These are phyloP conservation scores for Actinomortierella ambigua DNA, from an alignment of 371 early-diverging fungal species.

Conservation along the genomic window DNA sequence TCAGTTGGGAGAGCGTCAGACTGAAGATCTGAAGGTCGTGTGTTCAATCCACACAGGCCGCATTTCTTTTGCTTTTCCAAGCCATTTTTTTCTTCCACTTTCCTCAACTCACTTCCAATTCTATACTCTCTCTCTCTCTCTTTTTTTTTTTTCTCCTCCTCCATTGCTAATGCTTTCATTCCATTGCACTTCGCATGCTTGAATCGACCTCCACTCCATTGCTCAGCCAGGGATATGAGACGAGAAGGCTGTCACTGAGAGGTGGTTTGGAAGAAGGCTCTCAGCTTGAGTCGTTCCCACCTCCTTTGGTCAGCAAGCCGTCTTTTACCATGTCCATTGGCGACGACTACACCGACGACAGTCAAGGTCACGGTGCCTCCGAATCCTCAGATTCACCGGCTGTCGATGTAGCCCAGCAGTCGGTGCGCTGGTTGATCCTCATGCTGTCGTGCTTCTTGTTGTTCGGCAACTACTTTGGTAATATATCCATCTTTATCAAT, in stretches of 20 bases:
- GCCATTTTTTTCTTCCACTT: neutral
- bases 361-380: neutral
- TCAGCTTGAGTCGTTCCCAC: conserved; percentile 34
- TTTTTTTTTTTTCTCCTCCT: neutral
- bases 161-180: neutral
- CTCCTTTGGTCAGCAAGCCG: conserved; percentile 18
- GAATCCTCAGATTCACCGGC: neutral
- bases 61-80: no score
- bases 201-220: neutral
- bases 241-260: conserved; percentile 2
- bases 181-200: neutral
- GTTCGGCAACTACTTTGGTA: conserved; percentile 65
- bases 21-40: neutral
- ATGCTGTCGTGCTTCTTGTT: conserved; percentile 56
- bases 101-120: neutral
- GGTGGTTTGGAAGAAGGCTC: neutral
- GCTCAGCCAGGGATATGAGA: conserved; percentile 1
- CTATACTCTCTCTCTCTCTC: neutral
- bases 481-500: neutral
- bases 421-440: conserved; percentile 52
- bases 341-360: conserved; percentile 2
- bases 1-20: neutral
- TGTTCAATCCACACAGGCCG: no score
- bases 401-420: neutral
- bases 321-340: conserved; percentile 11